phyloP scores from a whole-genome alignment of 2,329 filamentous ascomycete genomes.

The Parastagonospora nodorum region DNA sequence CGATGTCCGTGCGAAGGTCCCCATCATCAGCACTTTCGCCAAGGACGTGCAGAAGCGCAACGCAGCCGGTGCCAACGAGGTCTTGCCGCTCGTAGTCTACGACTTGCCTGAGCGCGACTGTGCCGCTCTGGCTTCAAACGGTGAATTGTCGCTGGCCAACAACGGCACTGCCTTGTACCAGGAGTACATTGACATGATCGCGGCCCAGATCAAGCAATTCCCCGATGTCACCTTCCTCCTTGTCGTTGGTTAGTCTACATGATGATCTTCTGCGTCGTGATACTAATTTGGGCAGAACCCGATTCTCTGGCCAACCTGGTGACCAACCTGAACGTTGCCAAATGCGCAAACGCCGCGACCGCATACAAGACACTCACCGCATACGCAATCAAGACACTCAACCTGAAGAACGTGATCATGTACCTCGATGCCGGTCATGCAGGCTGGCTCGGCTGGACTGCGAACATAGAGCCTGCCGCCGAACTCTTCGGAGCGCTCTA shows the following conservation, averaged over 20 bases:
- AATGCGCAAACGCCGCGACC: slow-evolving; percentile 58
- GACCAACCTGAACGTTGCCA: slow-evolving; percentile 60
- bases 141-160: slow-evolving; percentile 62
- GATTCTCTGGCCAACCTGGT: slow-evolving; percentile 66
- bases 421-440: slow-evolving; percentile 67
- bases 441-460: slow-evolving; percentile 67
- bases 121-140: slow-evolving; percentile 67
- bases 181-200: slow-evolving; percentile 58
- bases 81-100: slow-evolving; percentile 63
- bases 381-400: slow-evolving; percentile 61
- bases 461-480: slow-evolving; percentile 59
- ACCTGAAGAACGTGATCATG: slow-evolving; percentile 65
- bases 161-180: slow-evolving; percentile 56
- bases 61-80: slow-evolving; percentile 51
- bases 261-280: background rate
- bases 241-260: slow-evolving; percentile 49
- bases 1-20: slow-evolving; percentile 55
- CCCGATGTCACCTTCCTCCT: slow-evolving; percentile 56
- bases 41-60: slow-evolving; percentile 48
- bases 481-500: slow-evolving; percentile 53
- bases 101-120: slow-evolving; percentile 67
- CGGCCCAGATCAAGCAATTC: slow-evolving; percentile 56
- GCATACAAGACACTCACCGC: slow-evolving; percentile 61
- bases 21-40: slow-evolving; percentile 52
- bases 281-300: slow-evolving; percentile 51